Percentiles rank a stretch among this genome's conserved stretches.
Evolutionary conservation across 2,329 filamentous ascomycete genomes (phyloP).

Genomic region (Paecilomyces fulvus): DNA sequence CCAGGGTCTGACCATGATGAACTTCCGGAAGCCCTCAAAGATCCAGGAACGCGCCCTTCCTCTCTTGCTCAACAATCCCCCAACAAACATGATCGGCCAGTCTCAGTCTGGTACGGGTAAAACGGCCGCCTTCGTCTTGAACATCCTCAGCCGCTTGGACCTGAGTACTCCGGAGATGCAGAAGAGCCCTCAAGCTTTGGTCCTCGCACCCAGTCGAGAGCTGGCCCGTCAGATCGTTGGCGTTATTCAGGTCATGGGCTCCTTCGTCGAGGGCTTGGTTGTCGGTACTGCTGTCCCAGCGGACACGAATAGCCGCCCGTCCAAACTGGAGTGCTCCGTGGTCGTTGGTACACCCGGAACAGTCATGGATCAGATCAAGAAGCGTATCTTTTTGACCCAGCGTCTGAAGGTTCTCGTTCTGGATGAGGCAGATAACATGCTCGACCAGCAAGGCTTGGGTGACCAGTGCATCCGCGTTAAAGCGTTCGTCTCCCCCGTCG

Average conservation of each 20-base stretch:
- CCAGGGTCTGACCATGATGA: conserved; percentile 68
- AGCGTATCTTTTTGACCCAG: conserved; percentile 62
- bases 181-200: conserved; percentile 66
- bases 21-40: conserved; percentile 92
- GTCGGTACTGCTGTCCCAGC: conserved; percentile 76
- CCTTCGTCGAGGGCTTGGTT: conserved; percentile 67
- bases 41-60: conserved; percentile 94
- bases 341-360: conserved; percentile 93
- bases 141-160: conserved; percentile 81
- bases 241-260: conserved; percentile 74
- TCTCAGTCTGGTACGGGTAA: conserved; percentile 99
- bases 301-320: conserved; percentile 59
- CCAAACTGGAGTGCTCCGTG: conserved; percentile 64
- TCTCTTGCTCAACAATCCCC: conserved; percentile 77
- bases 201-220: conserved; percentile 87
- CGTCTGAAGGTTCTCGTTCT: conserved; percentile 76
- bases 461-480: conserved; percentile 93
- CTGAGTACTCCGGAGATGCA: conserved; percentile 51
- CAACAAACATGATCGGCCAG: conserved; percentile 90
- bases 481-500: conserved; percentile 46
- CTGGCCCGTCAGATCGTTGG: conserved; percentile 88
- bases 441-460: conserved; percentile 88
- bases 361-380: conserved; percentile 76
- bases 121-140: conserved; percentile 91
- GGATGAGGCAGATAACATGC: conserved; percentile 98